Percentiles rank a stretch among this genome's conserved stretches.
Conservation (phyloP, 1,139 yeast genomes). For the Torulaspora globosa region DNA sequence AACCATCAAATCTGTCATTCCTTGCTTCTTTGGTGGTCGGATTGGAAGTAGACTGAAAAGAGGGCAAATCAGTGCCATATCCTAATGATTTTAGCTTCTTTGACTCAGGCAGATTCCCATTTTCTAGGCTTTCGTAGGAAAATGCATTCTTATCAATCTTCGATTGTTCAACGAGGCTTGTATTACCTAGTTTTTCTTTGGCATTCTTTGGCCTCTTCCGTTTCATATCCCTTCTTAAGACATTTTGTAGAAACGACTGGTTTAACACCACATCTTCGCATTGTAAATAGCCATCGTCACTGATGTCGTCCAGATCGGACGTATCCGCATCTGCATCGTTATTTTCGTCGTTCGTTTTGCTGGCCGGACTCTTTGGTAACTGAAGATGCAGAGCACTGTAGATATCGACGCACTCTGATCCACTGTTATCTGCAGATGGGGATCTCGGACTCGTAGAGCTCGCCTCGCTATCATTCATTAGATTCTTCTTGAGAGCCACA, state of each 20-base stretch:
- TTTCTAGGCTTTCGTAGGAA: conserved; percentile 18
- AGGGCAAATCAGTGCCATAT: conserved; percentile 8
- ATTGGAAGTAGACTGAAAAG: conserved; percentile 7
- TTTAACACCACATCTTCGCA: conserved; percentile 28
- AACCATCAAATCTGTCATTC: neutral
- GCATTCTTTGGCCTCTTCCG: conserved; percentile 24
- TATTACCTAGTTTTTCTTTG: conserved; percentile 5
- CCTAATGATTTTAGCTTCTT: conserved; percentile 18
- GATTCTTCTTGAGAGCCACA: conserved; percentile 23
- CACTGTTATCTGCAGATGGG: conserved; percentile 7
- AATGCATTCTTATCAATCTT: conserved; percentile 1
- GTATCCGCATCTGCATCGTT: conserved; percentile 10
- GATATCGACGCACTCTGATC: conserved; percentile 12
- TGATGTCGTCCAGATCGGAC: conserved; percentile 13
- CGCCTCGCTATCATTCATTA: conserved; percentile 12
- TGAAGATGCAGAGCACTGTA: conserved; percentile 10
- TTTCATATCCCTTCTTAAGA: conserved; percentile 28
- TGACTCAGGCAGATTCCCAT: conserved; percentile 17
- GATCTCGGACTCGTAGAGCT: conserved; percentile 9
- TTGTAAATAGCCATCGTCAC: conserved; percentile 26
- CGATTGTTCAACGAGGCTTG: conserved; percentile 2
- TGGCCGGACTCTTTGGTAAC: conserved; percentile 3
- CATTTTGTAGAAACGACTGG: conserved; percentile 23
- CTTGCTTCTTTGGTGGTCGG: neutral
- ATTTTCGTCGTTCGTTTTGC: neutral